Evolutionary conservation across 805 yeast species (phyloP).

Genomic region (Saturnispora saitoi): DNA sequence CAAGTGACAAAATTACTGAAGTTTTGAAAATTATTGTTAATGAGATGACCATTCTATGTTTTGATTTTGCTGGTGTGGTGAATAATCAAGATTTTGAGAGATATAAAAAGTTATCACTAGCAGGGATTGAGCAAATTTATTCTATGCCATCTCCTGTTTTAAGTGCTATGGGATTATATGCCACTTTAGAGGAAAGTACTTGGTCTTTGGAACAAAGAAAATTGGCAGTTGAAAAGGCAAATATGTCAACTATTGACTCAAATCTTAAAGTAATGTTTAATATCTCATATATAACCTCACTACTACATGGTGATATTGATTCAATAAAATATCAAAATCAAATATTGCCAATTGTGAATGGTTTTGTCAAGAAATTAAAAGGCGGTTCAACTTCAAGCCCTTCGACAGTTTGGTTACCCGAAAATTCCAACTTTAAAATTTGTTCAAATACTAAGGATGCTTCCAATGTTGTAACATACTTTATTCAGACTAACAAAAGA

Average conservation of each 20-base stretch:
- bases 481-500: constrained; percentile 49
- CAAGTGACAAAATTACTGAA: constrained; percentile 30
- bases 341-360: constrained; percentile 10
- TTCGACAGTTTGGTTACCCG: constrained; percentile 32
- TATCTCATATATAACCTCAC: constrained; percentile 30
- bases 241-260: constrained; percentile 27
- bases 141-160: constrained; percentile 38
- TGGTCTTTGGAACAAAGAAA: constrained; percentile 49
- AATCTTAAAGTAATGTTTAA: constrained; percentile 26
- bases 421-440: constrained; percentile 30
- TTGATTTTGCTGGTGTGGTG: constrained; percentile 8
- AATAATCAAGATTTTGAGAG: constrained; percentile 33
- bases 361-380: constrained; percentile 12
- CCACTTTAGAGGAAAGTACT: constrained; percentile 46
- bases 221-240: constrained; percentile 45
- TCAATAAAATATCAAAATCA: constrained; percentile 1
- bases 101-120: constrained; percentile 40
- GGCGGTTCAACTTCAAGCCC: constrained; percentile 20
- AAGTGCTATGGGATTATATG: constrained; percentile 41
- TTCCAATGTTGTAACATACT: constrained; percentile 43
- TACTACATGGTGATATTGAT: constrained; percentile 45
- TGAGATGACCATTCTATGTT: constrained; percentile 24
- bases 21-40: constrained; percentile 30
- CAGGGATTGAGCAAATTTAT: constrained; percentile 37
- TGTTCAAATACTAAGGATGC: constrained; percentile 38